These are phyloP conservation scores for Coemansia sp. DNA, from an alignment of 192 early-diverging fungal species.

Conservation along the genomic window DNA sequence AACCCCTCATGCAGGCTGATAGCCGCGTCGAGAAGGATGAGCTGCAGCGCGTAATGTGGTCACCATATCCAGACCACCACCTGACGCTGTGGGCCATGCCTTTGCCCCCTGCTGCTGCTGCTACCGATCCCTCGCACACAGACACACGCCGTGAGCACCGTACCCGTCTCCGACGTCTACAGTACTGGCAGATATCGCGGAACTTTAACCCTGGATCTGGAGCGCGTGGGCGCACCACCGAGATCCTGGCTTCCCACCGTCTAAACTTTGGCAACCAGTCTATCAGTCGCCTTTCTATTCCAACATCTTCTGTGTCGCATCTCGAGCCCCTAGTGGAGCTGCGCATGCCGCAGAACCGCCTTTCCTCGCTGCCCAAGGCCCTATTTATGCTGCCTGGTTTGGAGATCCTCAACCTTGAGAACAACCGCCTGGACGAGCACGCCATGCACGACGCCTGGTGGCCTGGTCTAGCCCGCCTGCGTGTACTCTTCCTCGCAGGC, in stretches of 20 bases:
- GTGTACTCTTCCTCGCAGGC: slow-evolving; percentile 37
- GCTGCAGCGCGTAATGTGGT: slow-evolving; percentile 35
- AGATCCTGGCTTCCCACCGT: slow-evolving; percentile 38
- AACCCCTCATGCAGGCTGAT: slow-evolving; percentile 14
- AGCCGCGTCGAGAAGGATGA: slow-evolving; percentile 18
- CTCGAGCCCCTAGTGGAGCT: slow-evolving; percentile 35
- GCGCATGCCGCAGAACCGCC: slow-evolving; percentile 48
- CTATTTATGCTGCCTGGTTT: slow-evolving; percentile 39
- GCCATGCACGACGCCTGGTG: slow-evolving; percentile 16
- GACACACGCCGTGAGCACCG: slow-evolving; percentile 1
- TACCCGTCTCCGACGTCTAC: slow-evolving; percentile 13
- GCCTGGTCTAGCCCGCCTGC: slow-evolving; percentile 20
- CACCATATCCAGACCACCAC: slow-evolving; percentile 49
- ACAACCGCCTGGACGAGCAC: slow-evolving; percentile 32
- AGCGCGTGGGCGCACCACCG: slow-evolving; percentile 19
- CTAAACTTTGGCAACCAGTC: slow-evolving; percentile 46
- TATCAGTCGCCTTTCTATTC: slow-evolving; percentile 26
- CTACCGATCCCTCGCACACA: neutral
- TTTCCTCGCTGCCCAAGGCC: slow-evolving; percentile 21
- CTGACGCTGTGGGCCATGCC: slow-evolving; percentile 47
- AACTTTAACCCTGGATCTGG: slow-evolving; percentile 12
- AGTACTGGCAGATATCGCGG: slow-evolving; percentile 45
- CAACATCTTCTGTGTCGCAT: slow-evolving; percentile 17
- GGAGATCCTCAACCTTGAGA: slow-evolving; percentile 48
- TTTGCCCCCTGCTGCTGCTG: neutral